Evolutionary conservation across 139 green algal genomes (phyloP), one percentile per base, ranked within the genome.

Genomic region (Chlorella sorokiniana): DNA sequence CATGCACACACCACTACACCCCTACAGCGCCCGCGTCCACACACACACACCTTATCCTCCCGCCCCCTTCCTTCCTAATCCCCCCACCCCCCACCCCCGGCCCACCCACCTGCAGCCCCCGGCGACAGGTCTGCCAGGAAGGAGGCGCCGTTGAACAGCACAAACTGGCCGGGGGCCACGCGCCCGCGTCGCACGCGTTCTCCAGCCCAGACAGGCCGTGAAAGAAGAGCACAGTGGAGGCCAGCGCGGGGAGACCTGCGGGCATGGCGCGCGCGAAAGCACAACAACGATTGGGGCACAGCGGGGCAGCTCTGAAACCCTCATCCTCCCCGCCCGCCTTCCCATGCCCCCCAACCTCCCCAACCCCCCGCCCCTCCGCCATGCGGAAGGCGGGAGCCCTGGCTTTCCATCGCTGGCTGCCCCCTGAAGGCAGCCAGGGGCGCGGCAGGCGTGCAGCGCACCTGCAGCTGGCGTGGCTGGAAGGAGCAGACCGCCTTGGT

Each of bases 131-230:
- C 89, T 3, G 86, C 45, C 31, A 93, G 78, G 56, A 93, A 83
- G 18, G 87, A 91, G 23, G 89, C 89, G 25, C 89, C 89, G 79
- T 93, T 93, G 87, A 93, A 91, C 4, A 93, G 72, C 44, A 93
- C 81, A 67, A 83, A 85, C 42, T 82, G 76, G 22, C 88, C 87
- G 35, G 44, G 77, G 7, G 63, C 35, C 33, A 91, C 74, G 7
- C 33, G 38, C 35, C 89, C 25, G 70, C 74, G 31, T 91, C 88
- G 40, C 80, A 86, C 3, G 89, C 87, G 16, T 85, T 79, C 79
- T 93, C 83, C 62, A 93, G 78, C 18, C 87, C 84, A 38, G 73
- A 81, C 25, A 91, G 78, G 42, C 89, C 89, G 78, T 93, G 89
- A 81, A 91, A 93, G 76, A 93, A 91, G 25, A 86, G 74, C 35